Evolutionary conservation across 345 rosid species (phyloP), one percentile per base, ranked within the genome.

Genomic region (Orychophragmus violaceus): DNA sequence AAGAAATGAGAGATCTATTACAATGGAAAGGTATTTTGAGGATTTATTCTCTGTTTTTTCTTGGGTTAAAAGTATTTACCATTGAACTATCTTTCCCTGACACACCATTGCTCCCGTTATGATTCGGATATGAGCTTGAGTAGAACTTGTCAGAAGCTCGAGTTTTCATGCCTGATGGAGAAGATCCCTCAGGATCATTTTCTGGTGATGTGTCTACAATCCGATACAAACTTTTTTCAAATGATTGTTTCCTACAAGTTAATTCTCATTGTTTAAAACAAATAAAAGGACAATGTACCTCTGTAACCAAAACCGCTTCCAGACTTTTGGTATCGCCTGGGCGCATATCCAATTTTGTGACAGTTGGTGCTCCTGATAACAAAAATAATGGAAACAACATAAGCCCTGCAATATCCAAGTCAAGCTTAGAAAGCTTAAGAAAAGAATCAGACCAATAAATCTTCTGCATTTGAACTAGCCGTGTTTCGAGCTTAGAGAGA

Each of bases 261-360:
- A n/a, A 2, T 13, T 49, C 21, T 62, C 42, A 27, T 0, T 35
- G 65, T 35, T 72, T 53, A 28, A 24, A 48, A 52, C 48, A 5
- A 25, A 57, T 6, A 19, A 6, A 14, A 6, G 27, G 29, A 46
- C 12, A 55, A 19, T 28, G 37, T 71, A 93, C 97, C 93, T 80
- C 41, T 42, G 36, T 59, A 74, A 68, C 42, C 60, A 77, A 73
- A 57, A 22, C 62, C 84, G n/a, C 49, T 32, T 28, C 36, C 9
- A 18, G 16, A 28, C 66, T 74, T 85, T 81, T 69, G 80, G 57
- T 68, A 77, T 71, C 79, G 79, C 23, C 86, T 64, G 9, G 87
- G 77, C 57, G 87, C 88, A 79, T 93, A 93, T 37, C 98, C 97
- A 79, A 93, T 86, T 75, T 65, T 74, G 74, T 90, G 96, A 74